Percentiles rank a stretch among this genome's conserved stretches.
Conservation (phyloP, 768 basidiomycete species). For the Galerina marginata region DNA sequence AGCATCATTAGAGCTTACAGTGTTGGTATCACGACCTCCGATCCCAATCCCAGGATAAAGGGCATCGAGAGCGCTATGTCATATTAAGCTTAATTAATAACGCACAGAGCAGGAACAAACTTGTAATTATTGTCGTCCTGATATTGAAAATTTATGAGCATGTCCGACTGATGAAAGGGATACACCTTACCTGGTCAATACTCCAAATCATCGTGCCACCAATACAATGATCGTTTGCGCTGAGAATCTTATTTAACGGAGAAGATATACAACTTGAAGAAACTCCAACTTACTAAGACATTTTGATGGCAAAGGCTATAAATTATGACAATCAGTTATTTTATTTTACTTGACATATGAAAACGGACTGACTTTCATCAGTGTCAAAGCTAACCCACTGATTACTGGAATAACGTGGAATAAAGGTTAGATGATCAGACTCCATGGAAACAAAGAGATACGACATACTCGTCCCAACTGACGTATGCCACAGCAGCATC, state of each 20-base stretch:
- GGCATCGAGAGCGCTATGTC: background rate
- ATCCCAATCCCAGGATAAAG: background rate
- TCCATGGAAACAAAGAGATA: background rate
- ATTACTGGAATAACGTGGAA: slow-evolving; percentile 3
- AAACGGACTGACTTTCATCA: background rate
- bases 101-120: background rate
- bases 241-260: background rate
- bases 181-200: slow-evolving; percentile 11
- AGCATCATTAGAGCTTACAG: slow-evolving; percentile 4
- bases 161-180: background rate
- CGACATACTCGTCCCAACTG: slow-evolving; percentile 20
- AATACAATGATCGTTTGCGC: slow-evolving; percentile 25
- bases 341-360: background rate
- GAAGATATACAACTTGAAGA: background rate
- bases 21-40: background rate
- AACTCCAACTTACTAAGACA: slow-evolving; percentile 17
- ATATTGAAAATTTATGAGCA: background rate
- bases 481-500: slow-evolving; percentile 31
- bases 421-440: background rate
- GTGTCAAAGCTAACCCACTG: slow-evolving; percentile 36
- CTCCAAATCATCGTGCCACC: slow-evolving; percentile 31
- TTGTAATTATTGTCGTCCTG: slow-evolving; percentile 7
- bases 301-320: slow-evolving; percentile 26
- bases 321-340: too few relatives aligned
- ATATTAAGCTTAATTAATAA: background rate